Evolutionary conservation across 306 rosid species (phyloP).

Genomic region (Citrullus colocynthis): DNA sequence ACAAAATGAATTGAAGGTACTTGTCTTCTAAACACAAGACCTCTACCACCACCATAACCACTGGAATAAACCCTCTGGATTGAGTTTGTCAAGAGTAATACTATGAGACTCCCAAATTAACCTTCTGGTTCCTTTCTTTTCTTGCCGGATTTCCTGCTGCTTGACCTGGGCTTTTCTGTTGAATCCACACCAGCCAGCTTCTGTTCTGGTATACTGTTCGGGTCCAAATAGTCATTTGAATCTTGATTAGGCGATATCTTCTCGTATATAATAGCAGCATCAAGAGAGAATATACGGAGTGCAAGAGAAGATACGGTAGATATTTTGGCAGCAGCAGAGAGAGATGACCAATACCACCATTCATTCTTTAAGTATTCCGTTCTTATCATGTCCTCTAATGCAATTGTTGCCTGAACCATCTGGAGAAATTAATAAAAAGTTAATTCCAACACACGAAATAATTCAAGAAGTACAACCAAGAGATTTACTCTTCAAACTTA

Average conservation of each 20-base stretch:
- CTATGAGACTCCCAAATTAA: constrained; percentile 22
- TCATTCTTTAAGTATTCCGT: constrained; percentile 75
- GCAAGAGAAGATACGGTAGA: constrained; percentile 81
- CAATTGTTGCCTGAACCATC: constrained; percentile 85
- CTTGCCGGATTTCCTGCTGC: constrained; percentile 69
- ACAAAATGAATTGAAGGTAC: constrained; percentile 7
- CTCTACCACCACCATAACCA: constrained; percentile 11
- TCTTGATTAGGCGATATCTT: constrained; percentile 40
- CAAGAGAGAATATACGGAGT: constrained; percentile 81
- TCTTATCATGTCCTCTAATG: constrained; percentile 90
- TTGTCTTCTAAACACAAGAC: constrained; percentile 11
- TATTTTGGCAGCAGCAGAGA: constrained; percentile 82
- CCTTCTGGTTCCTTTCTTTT: constrained; percentile 81
- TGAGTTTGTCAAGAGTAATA: constrained; percentile 8
- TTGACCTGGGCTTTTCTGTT: constrained; percentile 48
- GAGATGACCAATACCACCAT: constrained; percentile 99
- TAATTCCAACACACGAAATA: neutral
- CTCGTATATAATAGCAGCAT: constrained; percentile 78
- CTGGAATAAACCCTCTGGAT: constrained; percentile 20
- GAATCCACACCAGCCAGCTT: constrained; percentile 38
- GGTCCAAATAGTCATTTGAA: constrained; percentile 39
- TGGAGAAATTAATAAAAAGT: constrained; percentile 27
- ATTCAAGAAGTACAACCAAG: neutral
- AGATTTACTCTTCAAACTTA: neutral
- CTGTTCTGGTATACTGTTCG: constrained; percentile 31